These are phyloP conservation scores for Panus rudis DNA, from an alignment of 768 basidiomycete species.

Conservation along the genomic window DNA sequence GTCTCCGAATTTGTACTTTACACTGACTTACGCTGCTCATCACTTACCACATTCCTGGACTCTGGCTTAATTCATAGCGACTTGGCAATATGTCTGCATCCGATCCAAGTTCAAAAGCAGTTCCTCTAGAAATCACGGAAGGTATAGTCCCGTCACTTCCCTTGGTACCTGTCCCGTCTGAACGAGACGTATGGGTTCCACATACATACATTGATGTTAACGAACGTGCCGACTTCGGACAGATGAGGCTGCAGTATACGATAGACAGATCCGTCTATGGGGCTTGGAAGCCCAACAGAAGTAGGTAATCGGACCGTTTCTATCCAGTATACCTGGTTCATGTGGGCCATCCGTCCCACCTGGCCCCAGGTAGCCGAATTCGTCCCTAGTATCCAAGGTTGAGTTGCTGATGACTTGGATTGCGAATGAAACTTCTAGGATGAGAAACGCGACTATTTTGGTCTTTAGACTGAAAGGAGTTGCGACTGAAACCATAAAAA, in stretches of 20 bases:
- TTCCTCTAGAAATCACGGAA: slow-evolving; percentile 55
- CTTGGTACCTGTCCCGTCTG: neutral
- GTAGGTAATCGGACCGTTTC: slow-evolving; percentile 33
- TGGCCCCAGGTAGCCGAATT: neutral
- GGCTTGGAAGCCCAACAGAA: slow-evolving; percentile 96
- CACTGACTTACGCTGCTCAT: too few species aligned
- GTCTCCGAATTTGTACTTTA: too few species aligned
- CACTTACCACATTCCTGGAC: neutral
- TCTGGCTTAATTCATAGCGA: neutral
- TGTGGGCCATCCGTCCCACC: slow-evolving; percentile 1
- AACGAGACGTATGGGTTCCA: neutral
- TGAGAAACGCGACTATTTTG: slow-evolving; percentile 89
- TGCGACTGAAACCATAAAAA: slow-evolving; percentile 94
- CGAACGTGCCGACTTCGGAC: neutral
- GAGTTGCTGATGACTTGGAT: neutral
- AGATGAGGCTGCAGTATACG: slow-evolving; percentile 83
- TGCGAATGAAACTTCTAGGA: slow-evolving; percentile 57
- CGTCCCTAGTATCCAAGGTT: neutral
- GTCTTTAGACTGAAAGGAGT: slow-evolving; percentile 73
- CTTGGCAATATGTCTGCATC: slow-evolving; percentile 13
- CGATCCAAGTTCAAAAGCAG: slow-evolving; percentile 26
- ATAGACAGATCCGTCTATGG: slow-evolving; percentile 96
- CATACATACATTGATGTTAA: neutral
- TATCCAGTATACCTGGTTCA: neutral
- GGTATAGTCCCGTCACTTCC: slow-evolving; percentile 28